Conservation (phyloP, 2,329 filamentous ascomycete species). For the Neonectria ditissima region DNA sequence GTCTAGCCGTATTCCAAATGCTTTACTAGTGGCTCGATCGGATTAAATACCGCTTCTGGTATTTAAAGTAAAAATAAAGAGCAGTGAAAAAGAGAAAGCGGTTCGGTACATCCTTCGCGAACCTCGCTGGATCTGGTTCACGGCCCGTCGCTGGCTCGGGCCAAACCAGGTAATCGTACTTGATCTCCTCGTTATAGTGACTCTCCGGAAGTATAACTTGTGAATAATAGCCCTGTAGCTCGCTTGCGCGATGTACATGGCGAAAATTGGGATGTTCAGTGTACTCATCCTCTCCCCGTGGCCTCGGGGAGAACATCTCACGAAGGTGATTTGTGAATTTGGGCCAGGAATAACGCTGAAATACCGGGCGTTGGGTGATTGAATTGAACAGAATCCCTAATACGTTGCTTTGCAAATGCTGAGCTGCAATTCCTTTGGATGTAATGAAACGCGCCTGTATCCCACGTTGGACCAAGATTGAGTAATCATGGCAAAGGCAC, state of each 20-base stretch:
- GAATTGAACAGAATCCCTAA: conserved; percentile 52
- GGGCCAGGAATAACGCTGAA: conserved; percentile 57
- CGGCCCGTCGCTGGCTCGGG: conserved; percentile 32
- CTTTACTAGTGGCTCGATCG: too few species aligned
- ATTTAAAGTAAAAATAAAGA: too few species aligned
- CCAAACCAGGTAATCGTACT: conserved; percentile 34
- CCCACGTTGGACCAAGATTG: too few species aligned
- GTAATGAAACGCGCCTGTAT: conserved; percentile 56
- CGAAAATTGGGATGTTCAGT: conserved; percentile 55
- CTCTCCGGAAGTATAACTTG: conserved; percentile 30
- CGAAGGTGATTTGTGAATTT: conserved; percentile 67
- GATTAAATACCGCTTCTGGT: too few species aligned
- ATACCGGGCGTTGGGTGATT: conserved; percentile 47
- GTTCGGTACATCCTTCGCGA: conserved; percentile 52
- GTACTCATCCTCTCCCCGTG: conserved; percentile 60
- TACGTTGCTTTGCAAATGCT: conserved; percentile 56
- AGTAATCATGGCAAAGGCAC: conserved; percentile 32
- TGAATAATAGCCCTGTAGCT: conserved; percentile 40
- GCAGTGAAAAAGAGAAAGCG: too few species aligned
- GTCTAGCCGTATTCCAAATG: too few species aligned
- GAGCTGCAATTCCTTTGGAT: conserved; percentile 59
- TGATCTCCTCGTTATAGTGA: conserved; percentile 35
- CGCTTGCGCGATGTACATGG: conserved; percentile 48
- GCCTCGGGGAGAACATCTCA: conserved; percentile 64
- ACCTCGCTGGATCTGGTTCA: conserved; percentile 47